These are phyloP conservation scores for Xylaria flabelliformis DNA, from an alignment of 495 filamentous ascomycete species.

Conservation along the genomic window DNA sequence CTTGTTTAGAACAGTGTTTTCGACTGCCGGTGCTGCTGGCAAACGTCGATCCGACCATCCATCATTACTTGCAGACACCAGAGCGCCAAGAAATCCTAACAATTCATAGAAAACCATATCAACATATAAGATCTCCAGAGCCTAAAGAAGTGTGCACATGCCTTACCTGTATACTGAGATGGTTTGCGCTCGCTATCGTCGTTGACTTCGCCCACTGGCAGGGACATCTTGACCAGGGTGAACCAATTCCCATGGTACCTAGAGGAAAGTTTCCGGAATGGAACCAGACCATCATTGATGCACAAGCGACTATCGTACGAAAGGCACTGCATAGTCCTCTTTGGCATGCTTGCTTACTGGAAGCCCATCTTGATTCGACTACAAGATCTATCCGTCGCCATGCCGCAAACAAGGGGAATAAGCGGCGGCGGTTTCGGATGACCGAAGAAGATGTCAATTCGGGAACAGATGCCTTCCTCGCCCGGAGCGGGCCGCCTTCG, in stretches of 20 bases:
- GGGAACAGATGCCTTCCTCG: conserved; percentile 56
- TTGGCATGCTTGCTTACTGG: conserved; percentile 57
- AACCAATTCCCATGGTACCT: conserved; percentile 57
- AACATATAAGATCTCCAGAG: conserved; percentile 54
- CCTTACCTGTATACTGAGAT: conserved; percentile 57
- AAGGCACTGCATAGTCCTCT: conserved; percentile 51
- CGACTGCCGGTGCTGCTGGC: conserved; percentile 51
- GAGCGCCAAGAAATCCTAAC: conserved; percentile 44
- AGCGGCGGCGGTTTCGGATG: conserved; percentile 54
- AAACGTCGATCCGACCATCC: conserved; percentile 46
- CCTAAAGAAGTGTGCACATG: conserved; percentile 55
- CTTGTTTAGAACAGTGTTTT: conserved; percentile 55
- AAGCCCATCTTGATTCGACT: conserved; percentile 58
- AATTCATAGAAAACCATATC: conserved; percentile 53
- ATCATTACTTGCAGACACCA: conserved; percentile 42
- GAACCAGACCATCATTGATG: conserved; percentile 51
- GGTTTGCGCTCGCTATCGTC: conserved; percentile 57
- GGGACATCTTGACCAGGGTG: conserved; percentile 52
- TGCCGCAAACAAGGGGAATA: conserved; percentile 52
- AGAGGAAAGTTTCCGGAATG: conserved; percentile 52
- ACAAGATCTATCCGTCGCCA: conserved; percentile 57
- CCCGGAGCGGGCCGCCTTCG: conserved; percentile 51
- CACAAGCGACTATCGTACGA: conserved; percentile 48
- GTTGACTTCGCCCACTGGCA: conserved; percentile 65
- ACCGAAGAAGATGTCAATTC: conserved; percentile 50